phyloP scores from a whole-genome alignment of 192 early-diverging fungal genomes.

The Chytriomyces sp. region DNA sequence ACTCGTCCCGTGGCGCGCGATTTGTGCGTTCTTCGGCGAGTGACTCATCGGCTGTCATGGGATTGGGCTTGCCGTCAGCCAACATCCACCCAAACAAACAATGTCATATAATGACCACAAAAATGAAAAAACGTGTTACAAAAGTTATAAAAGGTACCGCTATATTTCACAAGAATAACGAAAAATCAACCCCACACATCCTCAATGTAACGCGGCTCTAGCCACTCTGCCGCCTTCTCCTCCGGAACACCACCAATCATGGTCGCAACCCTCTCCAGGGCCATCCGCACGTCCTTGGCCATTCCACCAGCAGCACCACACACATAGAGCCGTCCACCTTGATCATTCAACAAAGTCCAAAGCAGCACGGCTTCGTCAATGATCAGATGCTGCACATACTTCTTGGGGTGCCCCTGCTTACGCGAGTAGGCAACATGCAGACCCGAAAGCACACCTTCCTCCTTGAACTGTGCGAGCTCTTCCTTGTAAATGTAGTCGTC shows the following conservation, averaged over 20 bases:
- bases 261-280: slow-evolving; percentile 8
- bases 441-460: slow-evolving; percentile 53
- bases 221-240: not conserved
- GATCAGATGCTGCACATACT: slow-evolving; percentile 75
- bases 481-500: slow-evolving; percentile 61
- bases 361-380: slow-evolving; percentile 34
- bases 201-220: slow-evolving; percentile 23
- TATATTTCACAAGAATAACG: too few relatives aligned
- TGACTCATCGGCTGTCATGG: too few relatives aligned
- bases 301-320: slow-evolving; percentile 32
- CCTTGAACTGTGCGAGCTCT: slow-evolving; percentile 52
- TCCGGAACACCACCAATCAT: slow-evolving; percentile 14
- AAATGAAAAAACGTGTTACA: too few relatives aligned
- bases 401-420: slow-evolving; percentile 38
- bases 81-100: too few relatives aligned
- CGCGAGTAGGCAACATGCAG: slow-evolving; percentile 73
- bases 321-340: slow-evolving; percentile 15
- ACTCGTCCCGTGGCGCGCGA: too few relatives aligned
- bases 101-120: too few relatives aligned
- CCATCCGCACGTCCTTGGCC: slow-evolving; percentile 30
- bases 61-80: too few relatives aligned
- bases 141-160: too few relatives aligned
- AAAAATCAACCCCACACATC: slow-evolving; percentile 44
- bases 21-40: too few relatives aligned
- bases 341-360: slow-evolving; percentile 9